Conservation (phyloP, 1,139 yeast genomes). For the Blastobotrys arbuscula region DNA sequence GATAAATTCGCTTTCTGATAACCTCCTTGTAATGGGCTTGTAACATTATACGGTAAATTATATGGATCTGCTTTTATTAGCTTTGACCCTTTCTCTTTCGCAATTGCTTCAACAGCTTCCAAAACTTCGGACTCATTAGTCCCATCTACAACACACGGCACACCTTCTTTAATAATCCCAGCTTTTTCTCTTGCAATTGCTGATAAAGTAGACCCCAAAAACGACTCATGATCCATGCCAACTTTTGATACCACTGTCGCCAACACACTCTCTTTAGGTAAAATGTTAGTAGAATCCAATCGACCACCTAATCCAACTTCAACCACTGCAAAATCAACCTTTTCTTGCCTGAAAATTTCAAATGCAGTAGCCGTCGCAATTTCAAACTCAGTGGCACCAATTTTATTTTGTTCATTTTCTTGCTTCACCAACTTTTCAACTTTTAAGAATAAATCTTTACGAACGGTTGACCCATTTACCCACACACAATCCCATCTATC, state of each 20-base stretch:
- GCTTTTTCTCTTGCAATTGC: slow-evolving; percentile 76
- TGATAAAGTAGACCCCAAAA: slow-evolving; percentile 59
- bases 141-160: slow-evolving; percentile 69
- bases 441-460: slow-evolving; percentile 41
- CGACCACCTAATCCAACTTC: slow-evolving; percentile 93
- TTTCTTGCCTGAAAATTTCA: slow-evolving; percentile 54
- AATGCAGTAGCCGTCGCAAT: slow-evolving; percentile 78
- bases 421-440: slow-evolving; percentile 40
- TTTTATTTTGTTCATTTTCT: slow-evolving; percentile 20
- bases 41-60: slow-evolving; percentile 17
- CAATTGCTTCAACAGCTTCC: slow-evolving; percentile 34
- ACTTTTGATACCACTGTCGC: slow-evolving; percentile 77
- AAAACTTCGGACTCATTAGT: slow-evolving; percentile 53
- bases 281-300: slow-evolving; percentile 79
- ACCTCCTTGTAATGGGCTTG: slow-evolving; percentile 60
- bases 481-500: slow-evolving; percentile 69
- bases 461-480: slow-evolving; percentile 55
- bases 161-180: slow-evolving; percentile 62
- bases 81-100: slow-evolving; percentile 17
- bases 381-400: slow-evolving; percentile 85
- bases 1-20: slow-evolving; percentile 70
- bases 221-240: slow-evolving; percentile 74
- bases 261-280: slow-evolving; percentile 33
- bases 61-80: slow-evolving; percentile 14
- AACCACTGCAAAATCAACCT: slow-evolving; percentile 66